Evolutionary conservation across 2,329 filamentous ascomycete genomes (phyloP), one percentile per base, ranked within the genome.

Genomic region (Sporothrix schenckii): DNA sequence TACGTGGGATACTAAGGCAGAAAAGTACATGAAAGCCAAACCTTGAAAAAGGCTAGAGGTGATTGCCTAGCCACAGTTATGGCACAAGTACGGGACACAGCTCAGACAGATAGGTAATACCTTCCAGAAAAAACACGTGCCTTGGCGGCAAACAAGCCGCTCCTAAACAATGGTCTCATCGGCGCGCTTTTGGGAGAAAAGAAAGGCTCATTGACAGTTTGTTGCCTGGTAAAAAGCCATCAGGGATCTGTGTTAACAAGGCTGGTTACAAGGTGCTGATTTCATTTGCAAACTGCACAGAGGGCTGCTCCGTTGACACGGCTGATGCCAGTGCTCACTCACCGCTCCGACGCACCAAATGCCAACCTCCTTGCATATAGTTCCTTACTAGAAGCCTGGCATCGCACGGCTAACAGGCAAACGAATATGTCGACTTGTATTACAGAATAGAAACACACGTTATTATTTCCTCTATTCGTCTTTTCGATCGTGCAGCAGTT

Each of bases 81-180:
- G 65, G 21, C 50, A 27, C 52, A 47, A 66, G 63, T 53, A 53
- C 63, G n/a, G 41, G 5, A 34, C 34, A 34, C 34, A 24, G 24
- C 24, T 24, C 24, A 24, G 24, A 24, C 24, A 34, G 34, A 34
- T 4, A 9, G 34, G 34, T 9, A 34, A 34, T 9, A 5, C 34
- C 4, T 34, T 34, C 7, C 4, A 34, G 34, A 21, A 66, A 24
- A 66, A 39, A 54, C 63, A 66, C 49, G 49, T 66, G 49, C 30
- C 49, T 66, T 53, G 63, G 47, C 63, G n/a, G 39, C 39, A 24
- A 13, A 24, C 61, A 50, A 50, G n/a, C 58, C 27, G 52, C 52
- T 34, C 30, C 30, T 24, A 34, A 34, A 2, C 30, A 53, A 21
- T 21, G 21, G 5, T 56, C 13, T 24, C 27, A 34, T 34, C 30